Percentiles rank a stretch among this genome's conserved stretches.
Evolutionary conservation across 768 basidiomycete species (phyloP).

Genomic region (Podaxis carcinomalis): DNA sequence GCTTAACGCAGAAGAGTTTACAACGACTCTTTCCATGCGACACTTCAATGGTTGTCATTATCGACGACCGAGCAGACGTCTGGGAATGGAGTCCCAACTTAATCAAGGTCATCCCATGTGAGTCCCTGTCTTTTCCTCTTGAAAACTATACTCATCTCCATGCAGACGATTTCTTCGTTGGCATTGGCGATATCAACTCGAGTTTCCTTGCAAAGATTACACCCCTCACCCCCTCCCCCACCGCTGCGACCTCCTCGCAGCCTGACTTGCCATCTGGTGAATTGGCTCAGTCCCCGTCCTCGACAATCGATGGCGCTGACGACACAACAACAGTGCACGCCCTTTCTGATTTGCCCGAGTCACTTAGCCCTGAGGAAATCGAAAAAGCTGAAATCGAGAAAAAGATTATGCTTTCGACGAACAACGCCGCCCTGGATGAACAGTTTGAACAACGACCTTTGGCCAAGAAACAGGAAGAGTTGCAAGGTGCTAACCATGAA

Average conservation of each 20-base stretch:
- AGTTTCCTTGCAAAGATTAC: conserved; percentile 84
- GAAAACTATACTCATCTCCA: conserved; percentile 15
- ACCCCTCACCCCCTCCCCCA: conserved; percentile 37
- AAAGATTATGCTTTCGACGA: conserved; percentile 55
- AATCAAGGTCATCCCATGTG: conserved; percentile 95
- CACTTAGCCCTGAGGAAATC: conserved; percentile 31
- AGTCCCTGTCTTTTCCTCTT: conserved; percentile 17
- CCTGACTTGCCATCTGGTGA: conserved; percentile 10
- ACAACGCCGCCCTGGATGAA: conserved; percentile 74
- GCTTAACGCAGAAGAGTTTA: conserved; percentile 87
- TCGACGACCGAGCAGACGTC: conserved; percentile 97
- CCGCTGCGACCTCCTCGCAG: conserved; percentile 22
- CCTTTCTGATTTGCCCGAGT: conserved; percentile 17
- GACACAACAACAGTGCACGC: conserved; percentile 12
- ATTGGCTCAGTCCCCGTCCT: not conserved
- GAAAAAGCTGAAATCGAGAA: conserved; percentile 41
- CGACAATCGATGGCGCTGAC: not conserved
- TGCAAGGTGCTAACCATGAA: conserved; percentile 44
- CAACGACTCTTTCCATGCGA: conserved; percentile 94
- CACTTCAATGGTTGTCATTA: conserved; percentile 98
- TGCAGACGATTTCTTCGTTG: conserved; percentile 94
- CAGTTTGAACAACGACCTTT: conserved; percentile 84
- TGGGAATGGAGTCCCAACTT: conserved; percentile 98
- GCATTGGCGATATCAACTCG: conserved; percentile 98
- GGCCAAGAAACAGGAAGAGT: conserved; percentile 81